These are phyloP conservation scores for Penicillium ucsense DNA, from an alignment of 495 filamentous ascomycete species.

Conservation along the genomic window DNA sequence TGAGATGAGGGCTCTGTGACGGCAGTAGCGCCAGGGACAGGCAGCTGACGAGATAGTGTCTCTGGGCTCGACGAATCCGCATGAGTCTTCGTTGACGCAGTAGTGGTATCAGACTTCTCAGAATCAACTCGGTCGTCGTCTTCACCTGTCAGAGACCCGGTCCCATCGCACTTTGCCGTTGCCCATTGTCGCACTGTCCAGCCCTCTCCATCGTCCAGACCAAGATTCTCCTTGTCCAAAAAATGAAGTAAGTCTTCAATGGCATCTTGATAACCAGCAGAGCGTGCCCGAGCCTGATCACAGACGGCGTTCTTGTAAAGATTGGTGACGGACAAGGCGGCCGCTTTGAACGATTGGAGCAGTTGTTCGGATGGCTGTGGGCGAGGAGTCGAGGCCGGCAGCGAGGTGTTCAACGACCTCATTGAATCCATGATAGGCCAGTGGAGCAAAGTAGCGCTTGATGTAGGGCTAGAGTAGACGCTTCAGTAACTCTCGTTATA, in stretches of 20 bases:
- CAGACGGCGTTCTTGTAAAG: conserved; percentile 84
- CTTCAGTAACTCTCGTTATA: too few species aligned
- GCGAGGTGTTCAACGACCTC: conserved; percentile 60
- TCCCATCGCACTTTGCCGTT: conserved; percentile 63
- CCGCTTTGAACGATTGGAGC: conserved; percentile 79
- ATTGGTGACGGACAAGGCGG: conserved; percentile 89
- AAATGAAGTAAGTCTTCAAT: conserved; percentile 81
- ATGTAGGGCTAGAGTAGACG: too few species aligned
- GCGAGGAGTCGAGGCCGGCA: conserved; percentile 43
- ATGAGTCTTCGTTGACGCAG: conserved; percentile 52
- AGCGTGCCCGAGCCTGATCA: conserved; percentile 61
- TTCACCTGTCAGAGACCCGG: conserved; percentile 52
- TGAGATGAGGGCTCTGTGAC: conserved; percentile 25
- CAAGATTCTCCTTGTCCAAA: conserved; percentile 70
- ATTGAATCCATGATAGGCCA: conserved; percentile 57
- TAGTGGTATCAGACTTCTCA: conserved; percentile 43
- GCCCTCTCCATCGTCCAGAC: conserved; percentile 68
- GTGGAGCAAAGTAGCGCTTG: too few species aligned
- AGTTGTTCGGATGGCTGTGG: conserved; percentile 68
- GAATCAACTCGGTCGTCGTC: conserved; percentile 53
- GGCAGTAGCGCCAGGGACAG: conserved; percentile 29
- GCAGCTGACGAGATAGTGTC: conserved; percentile 15
- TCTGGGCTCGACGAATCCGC: conserved; percentile 36
- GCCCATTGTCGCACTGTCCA: conserved; percentile 78
- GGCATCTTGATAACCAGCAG: conserved; percentile 86